These are phyloP conservation scores for Pythium aristosporum DNA, from an alignment of 352 stramenopile species.

Conservation along the genomic window DNA sequence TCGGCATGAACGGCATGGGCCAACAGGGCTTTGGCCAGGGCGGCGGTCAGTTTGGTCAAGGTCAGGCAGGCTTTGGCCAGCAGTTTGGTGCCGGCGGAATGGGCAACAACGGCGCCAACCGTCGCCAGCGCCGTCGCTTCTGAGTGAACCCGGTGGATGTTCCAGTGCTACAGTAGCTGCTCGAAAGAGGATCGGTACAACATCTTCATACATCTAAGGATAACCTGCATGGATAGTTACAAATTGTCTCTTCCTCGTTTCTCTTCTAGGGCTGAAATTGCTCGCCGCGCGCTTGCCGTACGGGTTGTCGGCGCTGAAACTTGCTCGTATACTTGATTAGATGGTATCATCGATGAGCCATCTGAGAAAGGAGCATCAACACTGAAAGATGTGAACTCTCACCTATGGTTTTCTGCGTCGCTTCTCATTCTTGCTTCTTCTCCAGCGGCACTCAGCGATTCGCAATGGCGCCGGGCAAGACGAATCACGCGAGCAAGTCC, in stretches of 20 bases:
- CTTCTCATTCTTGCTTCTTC: too few species aligned
- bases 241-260: too few species aligned
- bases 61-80: not conserved
- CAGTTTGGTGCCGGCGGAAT: not conserved
- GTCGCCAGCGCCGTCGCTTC: not conserved
- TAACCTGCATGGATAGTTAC: too few species aligned
- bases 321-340: too few species aligned
- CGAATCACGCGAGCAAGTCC: too few species aligned
- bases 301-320: slow-evolving; percentile 96
- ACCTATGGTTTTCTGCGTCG: too few species aligned
- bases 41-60: not conserved
- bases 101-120: not conserved
- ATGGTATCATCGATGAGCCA: too few species aligned
- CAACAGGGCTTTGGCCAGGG: not conserved
- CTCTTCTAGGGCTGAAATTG: slow-evolving; percentile 88
- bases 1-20: slow-evolving; percentile 3
- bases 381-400: too few species aligned
- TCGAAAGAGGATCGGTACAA: not conserved
- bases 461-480: too few species aligned
- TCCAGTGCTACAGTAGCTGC: too few species aligned
- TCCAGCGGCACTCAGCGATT: too few species aligned
- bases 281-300: slow-evolving; percentile 89
- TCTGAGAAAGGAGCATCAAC: too few species aligned
- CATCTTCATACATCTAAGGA: not conserved
- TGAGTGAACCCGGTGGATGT: not conserved